Evolutionary conservation across 2,329 filamentous ascomycete species (phyloP).

Genomic region (Ceratocystis lukuohia): DNA sequence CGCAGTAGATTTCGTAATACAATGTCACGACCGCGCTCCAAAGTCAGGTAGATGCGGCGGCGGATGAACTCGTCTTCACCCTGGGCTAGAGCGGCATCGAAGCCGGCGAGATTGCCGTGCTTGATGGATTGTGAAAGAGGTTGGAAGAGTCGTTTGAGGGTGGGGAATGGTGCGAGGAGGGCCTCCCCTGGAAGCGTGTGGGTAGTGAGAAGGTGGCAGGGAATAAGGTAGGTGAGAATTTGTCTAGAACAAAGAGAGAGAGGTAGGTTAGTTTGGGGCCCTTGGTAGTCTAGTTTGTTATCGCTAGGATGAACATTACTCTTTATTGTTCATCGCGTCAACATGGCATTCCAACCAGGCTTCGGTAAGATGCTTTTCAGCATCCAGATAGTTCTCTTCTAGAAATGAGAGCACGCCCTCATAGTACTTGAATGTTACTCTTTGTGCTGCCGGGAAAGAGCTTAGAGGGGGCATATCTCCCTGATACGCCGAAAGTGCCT

Average conservation of each 20-base stretch:
- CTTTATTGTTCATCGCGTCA: slow-evolving; percentile 59
- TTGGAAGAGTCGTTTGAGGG: slow-evolving; percentile 62
- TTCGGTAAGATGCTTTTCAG: slow-evolving; percentile 64
- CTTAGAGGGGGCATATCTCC: slow-evolving; percentile 70
- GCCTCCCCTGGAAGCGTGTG: slow-evolving; percentile 65
- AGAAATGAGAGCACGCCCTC: slow-evolving; percentile 85
- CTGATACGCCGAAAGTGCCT: slow-evolving; percentile 61
- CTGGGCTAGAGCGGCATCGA: slow-evolving; percentile 66
- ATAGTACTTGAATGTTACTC: slow-evolving; percentile 94
- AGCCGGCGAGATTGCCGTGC: slow-evolving; percentile 65
- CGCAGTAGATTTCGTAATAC: slow-evolving; percentile 81
- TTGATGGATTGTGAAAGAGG: slow-evolving; percentile 70
- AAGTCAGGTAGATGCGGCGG: slow-evolving; percentile 81
- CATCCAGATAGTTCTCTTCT: slow-evolving; percentile 81
- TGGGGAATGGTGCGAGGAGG: slow-evolving; percentile 62
- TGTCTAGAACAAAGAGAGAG: slow-evolving; percentile 26
- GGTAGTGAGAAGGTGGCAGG: slow-evolving; percentile 77
- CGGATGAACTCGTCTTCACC: slow-evolving; percentile 90
- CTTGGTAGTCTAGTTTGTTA: slow-evolving; percentile 21
- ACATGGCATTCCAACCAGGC: slow-evolving; percentile 72
- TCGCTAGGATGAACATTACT: slow-evolving; percentile 38
- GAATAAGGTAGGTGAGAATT: slow-evolving; percentile 89
- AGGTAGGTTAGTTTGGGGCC: neutral
- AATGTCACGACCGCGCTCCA: slow-evolving; percentile 85
- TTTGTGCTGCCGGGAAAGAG: slow-evolving; percentile 74